Evolutionary conservation across 495 filamentous ascomycete species (phyloP).

Genomic region (Tricharina praecox): DNA sequence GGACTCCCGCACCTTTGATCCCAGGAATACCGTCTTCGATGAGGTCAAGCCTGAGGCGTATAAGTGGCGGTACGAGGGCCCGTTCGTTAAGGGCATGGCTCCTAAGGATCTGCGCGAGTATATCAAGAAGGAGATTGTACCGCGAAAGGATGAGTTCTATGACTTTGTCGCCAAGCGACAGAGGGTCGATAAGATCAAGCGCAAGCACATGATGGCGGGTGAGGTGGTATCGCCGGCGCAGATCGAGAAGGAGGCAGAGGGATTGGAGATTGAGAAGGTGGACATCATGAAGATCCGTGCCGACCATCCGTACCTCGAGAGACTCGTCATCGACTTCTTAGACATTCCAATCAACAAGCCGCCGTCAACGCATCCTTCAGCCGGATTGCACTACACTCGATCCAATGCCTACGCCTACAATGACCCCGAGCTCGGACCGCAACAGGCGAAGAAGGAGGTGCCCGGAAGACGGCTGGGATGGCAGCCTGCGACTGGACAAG

Average conservation of each 20-base stretch:
- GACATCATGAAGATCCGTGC: slow-evolving; percentile 15
- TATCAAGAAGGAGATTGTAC: slow-evolving; percentile 43
- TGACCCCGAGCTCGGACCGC: slow-evolving; percentile 70
- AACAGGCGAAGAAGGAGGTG: slow-evolving; percentile 42
- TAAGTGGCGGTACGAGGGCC: slow-evolving; percentile 60
- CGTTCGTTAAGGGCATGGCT: slow-evolving; percentile 63
- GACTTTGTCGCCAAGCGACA: slow-evolving; percentile 37
- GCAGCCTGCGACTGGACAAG: slow-evolving; percentile 10
- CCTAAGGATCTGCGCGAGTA: slow-evolving; percentile 54
- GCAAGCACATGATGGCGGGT: slow-evolving; percentile 26
- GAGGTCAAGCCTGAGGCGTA: slow-evolving; percentile 27
- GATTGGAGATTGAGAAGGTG: background rate
- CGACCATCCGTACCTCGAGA: slow-evolving; percentile 10
- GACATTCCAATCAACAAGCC: slow-evolving; percentile 40
- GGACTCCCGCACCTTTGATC: background rate
- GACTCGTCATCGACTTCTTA: slow-evolving; percentile 15
- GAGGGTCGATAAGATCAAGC: slow-evolving; percentile 32
- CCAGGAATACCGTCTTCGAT: slow-evolving; percentile 39
- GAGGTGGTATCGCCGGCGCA: background rate
- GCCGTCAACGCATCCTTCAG: slow-evolving; percentile 68
- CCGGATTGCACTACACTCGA: slow-evolving; percentile 69
- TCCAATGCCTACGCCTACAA: slow-evolving; percentile 52
- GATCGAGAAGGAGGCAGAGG: background rate
- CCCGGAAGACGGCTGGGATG: slow-evolving; percentile 40
- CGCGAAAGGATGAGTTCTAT: slow-evolving; percentile 43